phyloP scores from a whole-genome alignment of 345 rosid species.

The Rhizophora mangle region DNA sequence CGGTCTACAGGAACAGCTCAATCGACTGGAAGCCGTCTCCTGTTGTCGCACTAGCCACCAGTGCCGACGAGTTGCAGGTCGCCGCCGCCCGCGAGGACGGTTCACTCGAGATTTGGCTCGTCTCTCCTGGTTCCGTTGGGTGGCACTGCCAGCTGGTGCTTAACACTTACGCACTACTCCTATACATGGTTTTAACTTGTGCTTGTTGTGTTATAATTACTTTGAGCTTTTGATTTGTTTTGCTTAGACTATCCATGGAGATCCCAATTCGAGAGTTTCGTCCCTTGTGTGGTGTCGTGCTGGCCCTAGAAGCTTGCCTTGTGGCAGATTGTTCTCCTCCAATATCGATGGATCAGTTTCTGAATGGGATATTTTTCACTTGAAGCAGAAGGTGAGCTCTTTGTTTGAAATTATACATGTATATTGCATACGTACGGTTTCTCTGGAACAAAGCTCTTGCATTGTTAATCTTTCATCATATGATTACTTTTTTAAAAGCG shows the following conservation, averaged over 20 bases:
- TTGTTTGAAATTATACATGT: not conserved
- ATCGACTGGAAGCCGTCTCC: slow-evolving; percentile 90
- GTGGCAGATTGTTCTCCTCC: slow-evolving; percentile 78
- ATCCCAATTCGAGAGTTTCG: slow-evolving; percentile 67
- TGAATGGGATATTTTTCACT: slow-evolving; percentile 82
- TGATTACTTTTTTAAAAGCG: too few species aligned
- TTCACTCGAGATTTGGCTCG: slow-evolving; percentile 96
- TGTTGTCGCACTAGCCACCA: slow-evolving; percentile 78
- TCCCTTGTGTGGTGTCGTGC: slow-evolving; percentile 75
- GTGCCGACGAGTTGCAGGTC: slow-evolving; percentile 66
- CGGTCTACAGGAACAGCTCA: slow-evolving; percentile 57
- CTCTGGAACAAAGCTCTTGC: too few species aligned
- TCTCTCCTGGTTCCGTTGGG: slow-evolving; percentile 86
- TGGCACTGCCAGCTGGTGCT: slow-evolving; percentile 98
- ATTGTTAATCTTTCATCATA: too few species aligned
- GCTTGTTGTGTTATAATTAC: not conserved
- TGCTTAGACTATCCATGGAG: slow-evolving; percentile 75
- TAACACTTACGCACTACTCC: not conserved
- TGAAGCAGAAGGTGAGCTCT: slow-evolving; percentile 71
- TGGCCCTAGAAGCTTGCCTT: slow-evolving; percentile 49
- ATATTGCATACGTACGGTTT: too few species aligned
- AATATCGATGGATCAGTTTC: slow-evolving; percentile 81
- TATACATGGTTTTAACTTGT: too few species aligned
- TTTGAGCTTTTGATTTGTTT: not conserved
- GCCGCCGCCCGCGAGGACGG: slow-evolving; percentile 94